Base-by-base conservation (phyloP, 257 asterid genomes). In the Solanum medicagineum region DNA sequence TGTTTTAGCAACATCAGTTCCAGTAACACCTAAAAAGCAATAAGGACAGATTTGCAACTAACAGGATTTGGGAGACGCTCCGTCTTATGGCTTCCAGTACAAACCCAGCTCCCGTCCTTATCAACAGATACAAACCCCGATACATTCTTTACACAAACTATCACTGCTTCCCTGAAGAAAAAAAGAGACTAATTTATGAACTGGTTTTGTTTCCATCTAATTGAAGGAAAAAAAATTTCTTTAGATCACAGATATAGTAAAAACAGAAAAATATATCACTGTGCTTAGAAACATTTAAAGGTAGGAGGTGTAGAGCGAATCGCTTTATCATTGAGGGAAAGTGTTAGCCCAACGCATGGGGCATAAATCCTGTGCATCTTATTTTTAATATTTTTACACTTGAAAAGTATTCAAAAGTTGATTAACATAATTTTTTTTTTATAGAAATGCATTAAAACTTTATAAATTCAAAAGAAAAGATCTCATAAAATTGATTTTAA, bases 21-120 rank as follows among this genome's bases (percentile, higher is more conserved):
- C 66, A 36, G 24, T 19, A 55, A 74, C 54, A 55, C 10, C 44
- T 36, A 62, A 77, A 55, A 53, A 17, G 17, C 10, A 10, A 17
- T 44, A 17, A 81, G 84, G 75, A 55, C 49, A 20, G 57, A 84
- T 84, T 86, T 29, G 80, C 55, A 84, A 88, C 91, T 81, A 66
- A 94, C 98, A 45, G 99, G 98, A 85, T 95, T 91, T 1, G 94
- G 90, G 84, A 94, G 84, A 56, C 84, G 66, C 55, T 89, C 89
- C 9, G 93, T 87, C 86, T 87, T 89, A 85, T 90, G 92, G 84
- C 90, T 90, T 69, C 87, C 90, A n/a, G 92, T 91, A 92, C 91
- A 91, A 42, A 92, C 85, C 98, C 98, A 95, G 66, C 89, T 87
- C 32, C 98, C 97, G 87, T 96, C 97, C 88, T 84, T 90, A 65